phyloP scores from a whole-genome alignment of 1,284 basidiomycete species.

The Malassezia arunalokei region DNA sequence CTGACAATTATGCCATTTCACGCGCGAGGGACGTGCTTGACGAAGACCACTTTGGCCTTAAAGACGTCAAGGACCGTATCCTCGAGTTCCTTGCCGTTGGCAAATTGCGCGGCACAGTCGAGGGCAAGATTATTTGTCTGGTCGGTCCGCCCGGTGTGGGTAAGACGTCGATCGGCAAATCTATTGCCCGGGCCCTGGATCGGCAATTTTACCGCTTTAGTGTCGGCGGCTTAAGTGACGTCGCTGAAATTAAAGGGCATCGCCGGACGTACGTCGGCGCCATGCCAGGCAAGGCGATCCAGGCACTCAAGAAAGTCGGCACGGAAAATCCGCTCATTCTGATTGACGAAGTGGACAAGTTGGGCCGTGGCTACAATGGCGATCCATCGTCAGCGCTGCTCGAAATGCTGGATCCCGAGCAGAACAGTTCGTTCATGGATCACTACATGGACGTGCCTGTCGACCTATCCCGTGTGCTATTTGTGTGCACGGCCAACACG shows the following conservation, averaged over 20 bases:
- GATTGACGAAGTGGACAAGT: conserved; percentile 98
- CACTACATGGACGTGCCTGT: conserved; percentile 97
- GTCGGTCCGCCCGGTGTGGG: conserved; percentile 95
- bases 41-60: conserved; percentile 90
- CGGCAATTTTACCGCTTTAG: conserved; percentile 90
- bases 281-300: conserved; percentile 93
- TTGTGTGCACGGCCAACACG: conserved; percentile 68
- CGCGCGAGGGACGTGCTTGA: conserved; percentile 77
- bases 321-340: conserved; percentile 85
- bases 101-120: conserved; percentile 86
- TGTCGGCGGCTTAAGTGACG: conserved; percentile 89
- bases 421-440: conserved; percentile 89
- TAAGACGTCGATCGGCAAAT: conserved; percentile 76
- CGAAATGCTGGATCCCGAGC: conserved; percentile 97
- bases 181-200: conserved; percentile 73
- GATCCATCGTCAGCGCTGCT: conserved; percentile 86
- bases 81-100: conserved; percentile 96
- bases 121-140: conserved; percentile 95
- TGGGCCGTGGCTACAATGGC: conserved; percentile 82
- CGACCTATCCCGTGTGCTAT: conserved; percentile 86
- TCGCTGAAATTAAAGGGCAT: conserved; percentile 98
- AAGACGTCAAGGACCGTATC: conserved; percentile 88
- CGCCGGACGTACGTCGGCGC: conserved; percentile 81
- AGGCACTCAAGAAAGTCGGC: conserved; percentile 88
- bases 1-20: conserved; percentile 80